A percentile compares a stretch with the other conserved stretches of the same genome.
These are phyloP conservation scores for Fusarium torreyae DNA, from an alignment of 2,329 filamentous ascomycete genomes.

Conservation along the genomic window DNA sequence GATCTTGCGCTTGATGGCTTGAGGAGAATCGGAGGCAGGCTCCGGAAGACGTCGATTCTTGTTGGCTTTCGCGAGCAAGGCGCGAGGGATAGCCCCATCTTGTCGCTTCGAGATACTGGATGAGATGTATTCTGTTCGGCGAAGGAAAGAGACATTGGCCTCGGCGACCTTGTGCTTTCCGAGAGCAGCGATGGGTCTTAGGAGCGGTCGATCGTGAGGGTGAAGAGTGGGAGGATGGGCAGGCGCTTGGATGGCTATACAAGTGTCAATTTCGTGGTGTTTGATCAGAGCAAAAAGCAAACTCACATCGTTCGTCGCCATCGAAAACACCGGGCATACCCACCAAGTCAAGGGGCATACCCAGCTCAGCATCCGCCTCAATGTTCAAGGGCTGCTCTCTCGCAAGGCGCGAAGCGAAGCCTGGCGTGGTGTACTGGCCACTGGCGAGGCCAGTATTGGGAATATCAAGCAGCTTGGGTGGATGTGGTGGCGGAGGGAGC, in stretches of 20 bases:
- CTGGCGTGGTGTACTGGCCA: constrained; percentile 90
- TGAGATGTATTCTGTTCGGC: constrained; percentile 95
- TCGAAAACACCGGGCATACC: constrained; percentile 96
- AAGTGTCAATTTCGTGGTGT: constrained; percentile 24
- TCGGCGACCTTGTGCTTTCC: constrained; percentile 86
- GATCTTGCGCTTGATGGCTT: constrained; percentile 78
- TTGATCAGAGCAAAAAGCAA: background rate
- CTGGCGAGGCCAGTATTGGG: constrained; percentile 91
- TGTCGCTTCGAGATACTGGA: constrained; percentile 67
- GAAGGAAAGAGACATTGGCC: constrained; percentile 90
- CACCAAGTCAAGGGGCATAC: constrained; percentile 96
- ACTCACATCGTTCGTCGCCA: constrained; percentile 89
- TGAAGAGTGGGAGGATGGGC: constrained; percentile 80
- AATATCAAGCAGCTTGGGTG: constrained; percentile 96
- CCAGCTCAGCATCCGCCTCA: constrained; percentile 96
- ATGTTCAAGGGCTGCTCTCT: constrained; percentile 96
- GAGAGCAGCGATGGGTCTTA: constrained; percentile 86
- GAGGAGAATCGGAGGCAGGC: constrained; percentile 73
- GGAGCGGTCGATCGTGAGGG: constrained; percentile 85
- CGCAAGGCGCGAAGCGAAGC: constrained; percentile 89
- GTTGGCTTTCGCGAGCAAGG: constrained; percentile 54
- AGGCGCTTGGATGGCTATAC: constrained; percentile 83
- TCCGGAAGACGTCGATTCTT: constrained; percentile 66
- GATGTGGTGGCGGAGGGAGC: constrained; percentile 92
- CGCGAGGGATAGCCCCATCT: constrained; percentile 61